A percentile compares a stretch with the other conserved stretches of the same genome.
phyloP scores from a whole-genome alignment of 805 yeast genomes.

The Yarrowia hollandica region DNA sequence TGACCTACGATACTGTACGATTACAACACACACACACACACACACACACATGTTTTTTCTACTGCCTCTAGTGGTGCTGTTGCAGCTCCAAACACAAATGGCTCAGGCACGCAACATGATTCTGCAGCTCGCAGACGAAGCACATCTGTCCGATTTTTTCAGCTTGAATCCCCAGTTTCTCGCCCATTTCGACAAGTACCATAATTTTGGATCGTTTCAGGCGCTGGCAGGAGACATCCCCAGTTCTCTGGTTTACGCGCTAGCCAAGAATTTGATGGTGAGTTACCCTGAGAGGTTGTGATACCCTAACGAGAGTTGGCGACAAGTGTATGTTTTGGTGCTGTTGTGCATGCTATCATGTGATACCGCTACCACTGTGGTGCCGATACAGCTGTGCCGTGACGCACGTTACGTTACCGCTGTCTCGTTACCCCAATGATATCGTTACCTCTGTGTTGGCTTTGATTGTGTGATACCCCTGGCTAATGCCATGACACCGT shows the following conservation, averaged over 20 bases:
- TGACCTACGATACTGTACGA: neutral
- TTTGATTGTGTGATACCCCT: too few species aligned
- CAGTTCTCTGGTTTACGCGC: slow-evolving; percentile 4
- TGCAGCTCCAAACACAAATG: too few species aligned
- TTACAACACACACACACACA: too few species aligned
- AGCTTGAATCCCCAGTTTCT: neutral
- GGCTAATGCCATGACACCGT: neutral
- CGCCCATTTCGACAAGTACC: slow-evolving; percentile 28
- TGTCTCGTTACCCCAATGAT: too few species aligned
- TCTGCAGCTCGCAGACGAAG: slow-evolving; percentile 4
- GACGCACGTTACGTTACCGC: too few species aligned
- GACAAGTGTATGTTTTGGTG: too few species aligned
- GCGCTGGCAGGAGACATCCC: slow-evolving; percentile 24
- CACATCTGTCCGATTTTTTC: slow-evolving; percentile 17
- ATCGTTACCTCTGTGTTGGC: too few species aligned
- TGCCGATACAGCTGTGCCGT: too few species aligned
- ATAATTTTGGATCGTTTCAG: slow-evolving; percentile 14
- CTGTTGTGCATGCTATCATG: too few species aligned
- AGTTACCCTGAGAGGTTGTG: neutral
- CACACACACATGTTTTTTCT: slow-evolving; percentile 4
- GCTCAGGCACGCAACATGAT: slow-evolving; percentile 11
- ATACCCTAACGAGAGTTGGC: too few species aligned
- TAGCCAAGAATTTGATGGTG: slow-evolving; percentile 16
- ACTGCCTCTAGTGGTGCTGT: slow-evolving; percentile 7
- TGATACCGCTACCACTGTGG: too few species aligned